Evolutionary conservation across 2,329 filamentous ascomycete species (phyloP), one percentile per base, ranked within the genome.

Genomic region (Stachybotrys elegans): DNA sequence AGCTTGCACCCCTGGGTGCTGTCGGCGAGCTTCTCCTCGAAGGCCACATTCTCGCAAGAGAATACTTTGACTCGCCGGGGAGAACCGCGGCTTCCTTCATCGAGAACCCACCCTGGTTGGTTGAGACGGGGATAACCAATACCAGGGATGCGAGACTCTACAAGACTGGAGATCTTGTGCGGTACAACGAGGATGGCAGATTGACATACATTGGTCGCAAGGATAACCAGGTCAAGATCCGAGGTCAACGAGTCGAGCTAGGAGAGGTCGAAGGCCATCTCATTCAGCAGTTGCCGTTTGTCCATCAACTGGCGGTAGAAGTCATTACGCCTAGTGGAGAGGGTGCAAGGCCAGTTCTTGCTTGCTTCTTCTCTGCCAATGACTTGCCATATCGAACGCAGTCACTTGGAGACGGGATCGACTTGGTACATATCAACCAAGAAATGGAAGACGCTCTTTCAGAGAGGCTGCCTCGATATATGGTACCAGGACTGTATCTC

Each of bases 181-280:
- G 27, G 14, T 40, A 40, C 32, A 37, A 43, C 29, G 53, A 55
- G 0, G 61, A 70, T 40, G 65, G 66, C 3, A 51, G 54, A 27
- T 53, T 74, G 11, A 50, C 64, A 1, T 73, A 68, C 41, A 53
- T 73, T 38, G 75, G 74, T 39, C 65, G 77, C 16, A 23, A 27
- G 20, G 38, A 40, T 23, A 40, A 22, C 12, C 38, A 40, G 16
- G 16, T 40, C 38, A 81, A 81, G 55, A 55, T 81, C 13, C 66
- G 70, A 22, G 80, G 80, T 21, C 77, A 70, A 45, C 57, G 75
- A 42, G 63, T 76, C 41, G 79, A 52, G 32, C 44, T 47, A 1
- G 48, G 48, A 17, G 50, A 52, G 29, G 40, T 52, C 3, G 50
- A 52, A 16, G 31, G 50, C 16, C 36, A 44, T 4, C 42, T 49